Evolutionary conservation across 1,284 basidiomycete genomes (phyloP).

Genomic region (Mycosarcoma maydis): DNA sequence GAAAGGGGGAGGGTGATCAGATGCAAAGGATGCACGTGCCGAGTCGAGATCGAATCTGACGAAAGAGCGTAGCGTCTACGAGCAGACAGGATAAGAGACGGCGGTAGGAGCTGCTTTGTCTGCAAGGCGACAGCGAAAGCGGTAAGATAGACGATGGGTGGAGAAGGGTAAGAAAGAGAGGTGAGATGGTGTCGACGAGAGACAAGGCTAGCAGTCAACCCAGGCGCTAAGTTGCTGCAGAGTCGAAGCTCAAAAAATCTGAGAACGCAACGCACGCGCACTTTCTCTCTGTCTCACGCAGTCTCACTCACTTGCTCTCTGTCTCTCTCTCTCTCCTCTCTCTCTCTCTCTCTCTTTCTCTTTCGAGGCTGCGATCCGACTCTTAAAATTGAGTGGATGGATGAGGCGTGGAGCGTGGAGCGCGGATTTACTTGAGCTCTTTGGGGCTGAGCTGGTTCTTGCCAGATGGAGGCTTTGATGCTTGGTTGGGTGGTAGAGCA

Average conservation of each 20-base stretch:
- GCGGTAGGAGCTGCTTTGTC: constrained; percentile 1
- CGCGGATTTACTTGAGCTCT: background rate
- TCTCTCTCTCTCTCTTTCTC: too few relatives aligned
- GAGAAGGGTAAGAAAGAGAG: background rate
- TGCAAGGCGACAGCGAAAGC: constrained; percentile 5
- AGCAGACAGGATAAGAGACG: background rate
- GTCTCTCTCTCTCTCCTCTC: too few relatives aligned
- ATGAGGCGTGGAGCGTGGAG: background rate
- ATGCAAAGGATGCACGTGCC: background rate
- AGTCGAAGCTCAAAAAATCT: constrained; percentile 48
- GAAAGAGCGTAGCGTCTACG: background rate
- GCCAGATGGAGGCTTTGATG: background rate
- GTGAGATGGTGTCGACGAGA: constrained; percentile 1
- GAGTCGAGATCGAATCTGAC: constrained; percentile 1
- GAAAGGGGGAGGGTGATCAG: background rate
- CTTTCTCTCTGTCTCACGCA: too few relatives aligned
- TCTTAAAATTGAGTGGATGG: background rate
- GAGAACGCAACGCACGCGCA: too few relatives aligned
- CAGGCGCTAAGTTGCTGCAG: background rate
- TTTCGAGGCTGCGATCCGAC: too few relatives aligned
- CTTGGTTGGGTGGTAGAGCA: too few relatives aligned
- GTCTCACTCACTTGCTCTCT: too few relatives aligned
- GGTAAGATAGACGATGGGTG: constrained; percentile 4
- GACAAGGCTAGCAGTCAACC: too few relatives aligned
- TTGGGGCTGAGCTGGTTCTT: background rate